Evolutionary conservation across 73 alveolate species (phyloP).

Genomic region (Paramecium octaurelia): DNA sequence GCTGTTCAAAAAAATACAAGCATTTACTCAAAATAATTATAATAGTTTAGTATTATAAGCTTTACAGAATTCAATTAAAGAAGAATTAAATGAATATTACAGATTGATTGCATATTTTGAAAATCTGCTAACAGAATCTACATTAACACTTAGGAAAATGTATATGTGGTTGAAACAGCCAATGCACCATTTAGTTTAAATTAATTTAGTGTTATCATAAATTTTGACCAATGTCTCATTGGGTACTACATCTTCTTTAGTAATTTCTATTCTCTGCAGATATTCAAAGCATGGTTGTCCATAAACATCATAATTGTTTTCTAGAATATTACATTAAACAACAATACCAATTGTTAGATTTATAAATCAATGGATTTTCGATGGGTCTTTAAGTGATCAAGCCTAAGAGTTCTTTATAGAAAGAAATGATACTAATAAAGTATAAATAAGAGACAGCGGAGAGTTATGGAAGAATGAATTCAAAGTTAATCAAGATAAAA

Average conservation of each 20-base stretch:
- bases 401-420: conserved; percentile 54
- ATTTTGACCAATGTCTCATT: not conserved
- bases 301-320: not conserved
- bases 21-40: not conserved
- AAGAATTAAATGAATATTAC: conserved; percentile 55
- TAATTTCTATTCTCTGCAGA: not conserved
- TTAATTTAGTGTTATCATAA: conserved; percentile 1
- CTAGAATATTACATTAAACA: not conserved
- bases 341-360: conserved; percentile 26
- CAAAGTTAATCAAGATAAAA: conserved; percentile 13
- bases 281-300: conserved; percentile 55
- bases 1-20: conserved; percentile 27
- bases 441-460: conserved; percentile 2
- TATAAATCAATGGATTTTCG: conserved; percentile 55
- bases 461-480: conserved; percentile 48
- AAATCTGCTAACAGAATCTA: not conserved
- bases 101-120: conserved; percentile 57
- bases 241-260: conserved; percentile 30
- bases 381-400: conserved; percentile 31
- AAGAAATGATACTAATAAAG: not conserved
- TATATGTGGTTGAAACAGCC: conserved; percentile 32
- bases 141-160: not conserved
- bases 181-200: not conserved
- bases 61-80: conserved; percentile 6
- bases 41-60: conserved; percentile 40